Base-by-base conservation (phyloP, 23 red algal species). In the Gracilaria domingensis region DNA sequence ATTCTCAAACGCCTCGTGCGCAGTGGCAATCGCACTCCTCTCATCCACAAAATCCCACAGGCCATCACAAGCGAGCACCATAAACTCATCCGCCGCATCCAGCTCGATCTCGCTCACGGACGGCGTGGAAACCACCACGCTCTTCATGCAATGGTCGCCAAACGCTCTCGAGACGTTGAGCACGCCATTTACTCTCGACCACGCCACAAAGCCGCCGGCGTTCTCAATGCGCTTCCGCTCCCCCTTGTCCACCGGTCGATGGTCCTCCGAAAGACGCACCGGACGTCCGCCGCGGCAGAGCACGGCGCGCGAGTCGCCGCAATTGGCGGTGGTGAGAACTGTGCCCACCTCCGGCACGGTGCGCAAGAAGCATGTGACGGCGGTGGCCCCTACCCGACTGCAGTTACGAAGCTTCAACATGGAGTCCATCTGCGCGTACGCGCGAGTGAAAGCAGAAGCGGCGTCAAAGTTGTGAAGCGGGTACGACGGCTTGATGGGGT, bases 21-120 rank as follows among this genome's bases (percentile, higher is more conserved):
- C 94, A 35, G 92, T 85, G 7, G 39, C 30, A 25, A 95, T 89
- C 9, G 85, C 94, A 73, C 85, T 83, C 23, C 82, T 88, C 58
- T 95, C 94, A 18, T 66, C 71, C 50, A 99, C 89, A 81, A 99
- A 95, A 50, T 99, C 97, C 89, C 94, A 99, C 66, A 99, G 85
- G 36, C 97, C 97, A 69, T 99, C 97, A 81, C 94, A 96, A 14
- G 97, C 97, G 0, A 99, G 81, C 18, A 99, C 83, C 14, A 99
- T 55, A 88, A 96, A 95, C 50, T 90, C 76, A 71, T 99, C 97
- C 23, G 88, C 73, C 4, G 64, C 88, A 0, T 74, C 82, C 12
- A 99, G 85, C 17, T 80, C 89, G 28, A 88, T 39, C 67, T 80
- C 59, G 12, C 38, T 85, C 16, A 94, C 60, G 42, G 79, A 62